Base-by-base conservation (phyloP, 768 basidiomycete genomes). In the Paxillus ammoniavirescens region DNA sequence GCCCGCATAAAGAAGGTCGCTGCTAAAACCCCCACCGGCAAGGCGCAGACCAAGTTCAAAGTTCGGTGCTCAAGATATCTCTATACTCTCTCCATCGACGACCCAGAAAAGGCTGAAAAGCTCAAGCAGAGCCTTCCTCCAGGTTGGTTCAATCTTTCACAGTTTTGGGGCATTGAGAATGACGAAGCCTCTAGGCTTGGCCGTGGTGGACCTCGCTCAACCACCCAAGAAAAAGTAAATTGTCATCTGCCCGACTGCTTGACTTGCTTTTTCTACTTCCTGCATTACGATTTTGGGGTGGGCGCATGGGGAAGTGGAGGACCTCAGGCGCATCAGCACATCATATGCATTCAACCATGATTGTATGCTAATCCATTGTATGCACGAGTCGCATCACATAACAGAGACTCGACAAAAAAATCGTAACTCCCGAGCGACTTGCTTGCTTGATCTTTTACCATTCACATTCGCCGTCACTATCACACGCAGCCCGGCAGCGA, bases 21-120 rank as follows among this genome's bases (percentile, higher is more conserved):
- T 54, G 76, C 89, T 37, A 83, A 80, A 72, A 73, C 78, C 30
- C 71, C 84, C 33, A 80, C 81, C 47, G 87, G 83, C 65, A 92
- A 92, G 77, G 78, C 80, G 35, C 80, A 84, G 75, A 96, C 91
- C 70, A 99, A 98, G 79, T 98, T 98, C 86, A 99, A 99, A 83
- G 85, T 99, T 70, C 84, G 97, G 72, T 98, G 95, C 80, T 89
- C 91, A 56, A 83, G 91, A 72, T 94, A 94, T 75, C 87, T 95
- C 57, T 99, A 99, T 87, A 98, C 97, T n/a, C 84, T 98, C 59
- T 83, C 86, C 57, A 74, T 98, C 70, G 89, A 93, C 72, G 97
- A 99, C 78, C 84, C 91, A 67, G 94, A 97, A 74, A 98, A 98
- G 82, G 96, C 97, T 38, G 94, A 97, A 73, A 99, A 98, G 81